Evolutionary conservation across 148 eudicot species (phyloP), one percentile per base, ranked within the genome.

Genomic region (Cornus kousa): DNA sequence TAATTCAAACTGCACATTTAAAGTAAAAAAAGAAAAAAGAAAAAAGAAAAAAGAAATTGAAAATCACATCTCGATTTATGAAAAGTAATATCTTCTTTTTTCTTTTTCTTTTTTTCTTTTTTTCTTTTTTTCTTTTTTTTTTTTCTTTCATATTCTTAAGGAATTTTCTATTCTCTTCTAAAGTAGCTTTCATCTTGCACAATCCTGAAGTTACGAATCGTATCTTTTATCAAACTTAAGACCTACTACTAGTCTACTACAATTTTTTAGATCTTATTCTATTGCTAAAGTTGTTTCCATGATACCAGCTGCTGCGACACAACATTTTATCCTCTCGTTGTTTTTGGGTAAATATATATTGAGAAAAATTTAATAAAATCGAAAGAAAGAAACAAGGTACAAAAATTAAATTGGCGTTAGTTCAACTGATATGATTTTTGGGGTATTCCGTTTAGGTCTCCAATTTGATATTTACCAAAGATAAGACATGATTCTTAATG

Each of bases 141-240:
- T 6, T 43, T 43, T 43, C 8, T 43, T 6, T 43, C 48, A 6
- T 43, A 43, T 6, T 43, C 48, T 3, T 23, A 39, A 67, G 48
- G 43, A 37, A 40, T 76, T 66, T 46, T 7, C 13, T 57, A 33
- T 53, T 55, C 35, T 57, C 9, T 33, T 57, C 53, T 33, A 77
- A 77, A 77, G 80, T 35, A n/a, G 74, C 80, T 77, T 77, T 77
- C 11, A 69, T 35, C 35, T 77, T 35, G 80, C 73, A 69, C 33
- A 59, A 77, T 48, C 37, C 67, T 69, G 9, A 77, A 40, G 80
- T 69, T 35, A 69, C 53, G 74, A 22, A 77, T 77, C 40, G 13
- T 50, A 68, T 67, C 73, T 48, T 48, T 68, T 77, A 9, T 35
- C 67, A 12, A 69, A 37, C 80, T 77, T 69, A 69, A 57, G 7